Conservation (phyloP, 331 rosid species). For the Malus hybrid region DNA sequence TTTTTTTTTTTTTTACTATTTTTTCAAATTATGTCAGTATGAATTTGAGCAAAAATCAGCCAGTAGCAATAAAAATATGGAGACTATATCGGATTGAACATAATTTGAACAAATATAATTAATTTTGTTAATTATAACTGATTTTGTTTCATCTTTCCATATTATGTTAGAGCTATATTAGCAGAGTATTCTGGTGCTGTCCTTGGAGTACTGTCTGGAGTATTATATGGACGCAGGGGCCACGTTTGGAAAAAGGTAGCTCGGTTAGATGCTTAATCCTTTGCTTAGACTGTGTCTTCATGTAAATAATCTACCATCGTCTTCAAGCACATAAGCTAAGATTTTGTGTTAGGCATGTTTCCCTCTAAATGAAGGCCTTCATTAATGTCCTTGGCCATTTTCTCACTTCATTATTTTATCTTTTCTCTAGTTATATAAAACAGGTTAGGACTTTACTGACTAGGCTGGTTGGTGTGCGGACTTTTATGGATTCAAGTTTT, state of each 20-base stretch:
- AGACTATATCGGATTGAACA: not conserved
- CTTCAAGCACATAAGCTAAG: not conserved
- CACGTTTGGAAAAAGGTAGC: conserved; percentile 87
- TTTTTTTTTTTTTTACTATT: not conserved
- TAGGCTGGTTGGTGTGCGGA: not conserved
- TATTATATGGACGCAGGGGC: conserved; percentile 74
- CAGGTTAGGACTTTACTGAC: not conserved
- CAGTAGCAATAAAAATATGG: not conserved
- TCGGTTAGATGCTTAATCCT: conserved; percentile 6
- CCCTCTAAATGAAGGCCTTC: not conserved
- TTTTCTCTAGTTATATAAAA: not conserved
- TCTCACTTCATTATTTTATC: not conserved
- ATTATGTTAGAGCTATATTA: conserved; percentile 68
- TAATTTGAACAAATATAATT: not conserved
- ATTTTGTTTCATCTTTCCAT: conserved; percentile 3
- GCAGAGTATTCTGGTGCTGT: conserved; percentile 98
- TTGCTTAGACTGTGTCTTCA: not conserved
- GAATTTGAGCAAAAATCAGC: not conserved
- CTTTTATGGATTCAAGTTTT: not conserved
- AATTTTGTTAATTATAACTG: not conserved
- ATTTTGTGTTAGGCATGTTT: not conserved
- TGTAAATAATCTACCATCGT: not conserved
- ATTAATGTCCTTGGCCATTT: not conserved
- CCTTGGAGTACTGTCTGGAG: conserved; percentile 94
- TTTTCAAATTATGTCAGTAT: not conserved